Conservation (phyloP, 495 filamentous ascomycete genomes). For the Daldinia vernicosa region DNA sequence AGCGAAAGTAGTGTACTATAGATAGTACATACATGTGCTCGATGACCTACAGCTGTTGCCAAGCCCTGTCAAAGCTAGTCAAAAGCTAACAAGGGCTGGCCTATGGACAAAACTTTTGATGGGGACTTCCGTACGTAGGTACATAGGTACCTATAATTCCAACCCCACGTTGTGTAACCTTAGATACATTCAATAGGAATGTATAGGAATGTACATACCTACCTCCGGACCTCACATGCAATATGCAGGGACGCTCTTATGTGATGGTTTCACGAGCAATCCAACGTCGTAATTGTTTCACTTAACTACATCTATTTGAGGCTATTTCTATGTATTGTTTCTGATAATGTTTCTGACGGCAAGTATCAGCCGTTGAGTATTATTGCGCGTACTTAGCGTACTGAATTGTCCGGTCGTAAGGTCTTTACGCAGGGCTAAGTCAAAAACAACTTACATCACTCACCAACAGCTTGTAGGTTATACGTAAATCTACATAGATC, state of each 20-base stretch:
- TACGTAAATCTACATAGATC: conserved; percentile 11
- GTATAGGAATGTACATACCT: too few species aligned
- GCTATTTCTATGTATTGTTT: neutral
- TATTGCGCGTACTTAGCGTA: neutral
- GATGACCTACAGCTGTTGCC: too few species aligned
- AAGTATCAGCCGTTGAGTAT: neutral
- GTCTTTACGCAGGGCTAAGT: neutral
- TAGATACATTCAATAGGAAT: too few species aligned
- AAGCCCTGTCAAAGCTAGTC: too few species aligned
- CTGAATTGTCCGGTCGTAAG: neutral
- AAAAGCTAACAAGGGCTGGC: too few species aligned
- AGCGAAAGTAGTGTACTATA: too few species aligned
- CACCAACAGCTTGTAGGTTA: neutral
- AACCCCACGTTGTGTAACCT: neutral
- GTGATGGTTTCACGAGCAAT: neutral
- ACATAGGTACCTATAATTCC: too few species aligned
- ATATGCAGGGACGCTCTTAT: too few species aligned
- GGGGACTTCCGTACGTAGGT: too few species aligned
- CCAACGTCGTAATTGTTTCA: neutral
- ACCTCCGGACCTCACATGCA: too few species aligned
- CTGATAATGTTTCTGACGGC: neutral
- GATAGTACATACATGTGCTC: too few species aligned
- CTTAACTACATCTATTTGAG: neutral
- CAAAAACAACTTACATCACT: neutral
- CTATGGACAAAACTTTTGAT: too few species aligned